Percentiles rank a stretch among this genome's conserved stretches.
Evolutionary conservation across 352 stramenopile species (phyloP).

Genomic region (Pythium rishiriense): DNA sequence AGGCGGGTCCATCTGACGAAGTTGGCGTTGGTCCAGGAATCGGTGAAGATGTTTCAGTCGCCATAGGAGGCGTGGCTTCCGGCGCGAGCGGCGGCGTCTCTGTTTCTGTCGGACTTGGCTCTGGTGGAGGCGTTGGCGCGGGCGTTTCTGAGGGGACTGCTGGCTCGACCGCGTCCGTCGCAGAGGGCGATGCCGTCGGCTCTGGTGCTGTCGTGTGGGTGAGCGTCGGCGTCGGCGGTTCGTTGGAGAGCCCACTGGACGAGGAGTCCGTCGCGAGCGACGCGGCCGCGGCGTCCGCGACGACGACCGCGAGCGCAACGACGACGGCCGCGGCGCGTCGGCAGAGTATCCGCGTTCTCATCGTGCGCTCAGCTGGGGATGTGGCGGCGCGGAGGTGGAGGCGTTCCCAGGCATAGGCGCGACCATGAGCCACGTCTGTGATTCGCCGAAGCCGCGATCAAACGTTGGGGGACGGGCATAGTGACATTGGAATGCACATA

Average conservation of each 20-base stretch:
- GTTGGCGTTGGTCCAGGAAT: neutral
- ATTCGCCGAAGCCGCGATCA: neutral
- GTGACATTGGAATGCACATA: neutral
- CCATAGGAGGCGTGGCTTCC: neutral
- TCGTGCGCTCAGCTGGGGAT: neutral
- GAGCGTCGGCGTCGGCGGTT: neutral
- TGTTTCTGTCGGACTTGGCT: too few relatives aligned
- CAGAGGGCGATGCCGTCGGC: too few relatives aligned
- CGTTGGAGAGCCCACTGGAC: neutral
- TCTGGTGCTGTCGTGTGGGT: too few relatives aligned
- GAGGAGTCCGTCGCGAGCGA: neutral
- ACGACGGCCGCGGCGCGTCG: neutral
- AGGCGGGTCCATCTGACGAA: neutral
- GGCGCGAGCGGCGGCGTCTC: neutral
- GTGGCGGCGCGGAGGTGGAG: neutral
- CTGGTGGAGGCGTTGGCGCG: neutral
- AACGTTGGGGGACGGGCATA: neutral
- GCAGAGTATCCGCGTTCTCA: neutral
- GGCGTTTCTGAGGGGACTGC: neutral
- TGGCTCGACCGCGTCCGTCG: neutral
- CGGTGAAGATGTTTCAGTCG: too few relatives aligned
- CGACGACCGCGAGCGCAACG: neutral
- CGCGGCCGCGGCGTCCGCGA: neutral
- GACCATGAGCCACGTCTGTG: neutral
- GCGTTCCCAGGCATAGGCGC: neutral